Percentiles rank a stretch among this genome's conserved stretches.
These are phyloP conservation scores for Triticum timopheevii DNA, from an alignment of 176 grass and related monocot genomes.

Conservation along the genomic window DNA sequence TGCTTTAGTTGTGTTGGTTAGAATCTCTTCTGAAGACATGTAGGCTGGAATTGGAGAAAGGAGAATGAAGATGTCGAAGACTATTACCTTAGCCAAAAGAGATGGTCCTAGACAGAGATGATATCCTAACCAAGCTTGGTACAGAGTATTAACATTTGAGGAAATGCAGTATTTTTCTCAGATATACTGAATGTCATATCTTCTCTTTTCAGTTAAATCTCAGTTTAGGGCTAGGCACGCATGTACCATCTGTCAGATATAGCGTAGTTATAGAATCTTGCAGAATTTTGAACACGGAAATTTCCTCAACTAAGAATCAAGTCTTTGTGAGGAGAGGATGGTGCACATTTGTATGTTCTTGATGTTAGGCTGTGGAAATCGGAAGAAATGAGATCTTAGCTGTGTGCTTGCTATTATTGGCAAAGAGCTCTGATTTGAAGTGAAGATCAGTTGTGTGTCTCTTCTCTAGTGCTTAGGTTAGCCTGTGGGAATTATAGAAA, in stretches of 20 bases:
- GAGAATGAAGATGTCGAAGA: too few species aligned
- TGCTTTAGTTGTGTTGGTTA: too few species aligned
- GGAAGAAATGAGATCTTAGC: not conserved
- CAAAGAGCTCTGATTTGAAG: too few species aligned
- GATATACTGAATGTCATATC: not conserved
- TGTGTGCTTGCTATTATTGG: not conserved
- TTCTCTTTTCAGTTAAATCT: not conserved
- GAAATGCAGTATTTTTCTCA: not conserved
- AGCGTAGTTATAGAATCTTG: not conserved
- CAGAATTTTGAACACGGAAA: not conserved
- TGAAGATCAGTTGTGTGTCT: too few species aligned
- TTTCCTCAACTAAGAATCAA: not conserved
- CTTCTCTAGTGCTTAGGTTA: too few species aligned
- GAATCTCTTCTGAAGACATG: too few species aligned
- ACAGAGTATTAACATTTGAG: not conserved
- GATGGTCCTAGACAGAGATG: not conserved
- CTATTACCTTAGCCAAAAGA: too few species aligned
- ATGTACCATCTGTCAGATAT: too few species aligned
- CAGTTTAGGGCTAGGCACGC: too few species aligned
- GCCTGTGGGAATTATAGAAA: too few species aligned
- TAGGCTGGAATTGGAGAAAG: too few species aligned
- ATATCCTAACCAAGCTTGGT: not conserved
- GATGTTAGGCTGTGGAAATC: not conserved
- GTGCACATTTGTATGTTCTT: not conserved
- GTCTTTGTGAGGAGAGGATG: not conserved